These are phyloP conservation scores for Lachnellula subtilissima DNA, from an alignment of 2,329 filamentous ascomycete species.

Conservation along the genomic window DNA sequence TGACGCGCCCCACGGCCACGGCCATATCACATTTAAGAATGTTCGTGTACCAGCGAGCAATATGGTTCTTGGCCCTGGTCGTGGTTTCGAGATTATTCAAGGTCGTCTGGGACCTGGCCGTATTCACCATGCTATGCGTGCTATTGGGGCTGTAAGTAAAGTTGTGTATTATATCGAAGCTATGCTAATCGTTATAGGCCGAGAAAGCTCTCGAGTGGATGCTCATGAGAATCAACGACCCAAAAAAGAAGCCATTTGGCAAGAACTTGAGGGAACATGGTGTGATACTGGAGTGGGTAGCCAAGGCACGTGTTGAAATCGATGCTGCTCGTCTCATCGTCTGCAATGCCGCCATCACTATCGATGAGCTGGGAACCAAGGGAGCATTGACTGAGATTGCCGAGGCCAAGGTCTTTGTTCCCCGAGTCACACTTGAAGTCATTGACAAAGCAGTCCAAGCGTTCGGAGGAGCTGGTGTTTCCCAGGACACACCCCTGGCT, in stretches of 20 bases:
- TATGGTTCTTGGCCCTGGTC: constrained; percentile 87
- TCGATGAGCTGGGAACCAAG: constrained; percentile 86
- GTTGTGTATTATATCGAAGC: background rate
- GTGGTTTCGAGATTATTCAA: constrained; percentile 97
- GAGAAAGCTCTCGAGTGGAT: constrained; percentile 93
- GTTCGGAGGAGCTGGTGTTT: constrained; percentile 85
- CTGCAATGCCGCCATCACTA: constrained; percentile 90
- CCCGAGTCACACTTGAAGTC: constrained; percentile 73
- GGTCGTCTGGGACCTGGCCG: constrained; percentile 91
- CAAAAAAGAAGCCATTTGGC: constrained; percentile 84
- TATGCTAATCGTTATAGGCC: constrained; percentile 44
- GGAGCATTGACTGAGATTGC: constrained; percentile 88
- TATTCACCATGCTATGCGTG: constrained; percentile 97
- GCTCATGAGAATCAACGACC: constrained; percentile 90
- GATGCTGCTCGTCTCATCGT: constrained; percentile 86
- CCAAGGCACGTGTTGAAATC: constrained; percentile 87
- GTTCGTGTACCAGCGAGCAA: constrained; percentile 80
- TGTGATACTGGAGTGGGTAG: constrained; percentile 92
- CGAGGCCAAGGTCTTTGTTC: constrained; percentile 89
- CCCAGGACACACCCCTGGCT: constrained; percentile 89
- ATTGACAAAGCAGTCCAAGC: constrained; percentile 94
- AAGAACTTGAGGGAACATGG: constrained; percentile 84
- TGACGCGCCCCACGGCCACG: constrained; percentile 97
- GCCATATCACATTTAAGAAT: constrained; percentile 83
- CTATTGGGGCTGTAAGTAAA: constrained; percentile 69